Base-by-base conservation (phyloP, 352 stramenopile species). In the Phytopythium cucurbitacearum region DNA sequence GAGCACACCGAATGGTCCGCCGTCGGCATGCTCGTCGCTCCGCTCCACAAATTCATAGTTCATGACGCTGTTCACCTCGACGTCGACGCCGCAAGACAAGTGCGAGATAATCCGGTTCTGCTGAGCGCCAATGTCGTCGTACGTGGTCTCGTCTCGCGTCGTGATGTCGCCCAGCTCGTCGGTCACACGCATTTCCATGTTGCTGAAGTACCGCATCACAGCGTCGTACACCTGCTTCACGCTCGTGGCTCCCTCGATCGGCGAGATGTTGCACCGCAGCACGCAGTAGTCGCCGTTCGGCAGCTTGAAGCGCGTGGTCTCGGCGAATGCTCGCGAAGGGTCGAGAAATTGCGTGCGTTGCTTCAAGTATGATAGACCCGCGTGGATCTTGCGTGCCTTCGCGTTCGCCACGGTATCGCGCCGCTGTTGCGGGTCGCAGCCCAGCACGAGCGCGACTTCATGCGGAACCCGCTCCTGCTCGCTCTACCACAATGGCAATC, bases 101-200 rank as follows among this genome's bases (percentile, higher is more conserved):
- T 57, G 57, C 32, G 73, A 78, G 4, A 82, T 62, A 11, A 78
- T 55, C n/a, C 76, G 71, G 41, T 70, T 67, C 52, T 87, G 69
- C 28, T 66, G 64, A 28, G 82, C 69, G 3, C 61, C 67, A n/a
- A 53, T 47, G 21, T 68, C 64, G 9, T 55, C 48, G 15, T 74
- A 57, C 39, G 73, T 69, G 36, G 59, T 62, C 38, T 80, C 70
- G 38, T 80, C 67, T 40, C 70, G 62, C 38, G 73, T 62, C 28
- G 70, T 75, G 46, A 77, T 55, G 50, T 72, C 62, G 9, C 56
- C 56, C 16, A 71, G 48, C 16, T 60, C 32, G 36, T 76, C 70
- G 4, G 58, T 65, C 10, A 71, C 60, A 5, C 60, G 69, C 50
- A 77, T 77, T 53, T 80, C 64, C 58, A 82, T 55, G 51, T 79